Evolutionary conservation across 2,329 filamentous ascomycete species (phyloP).

Genomic region (Trichoderma sp.): DNA sequence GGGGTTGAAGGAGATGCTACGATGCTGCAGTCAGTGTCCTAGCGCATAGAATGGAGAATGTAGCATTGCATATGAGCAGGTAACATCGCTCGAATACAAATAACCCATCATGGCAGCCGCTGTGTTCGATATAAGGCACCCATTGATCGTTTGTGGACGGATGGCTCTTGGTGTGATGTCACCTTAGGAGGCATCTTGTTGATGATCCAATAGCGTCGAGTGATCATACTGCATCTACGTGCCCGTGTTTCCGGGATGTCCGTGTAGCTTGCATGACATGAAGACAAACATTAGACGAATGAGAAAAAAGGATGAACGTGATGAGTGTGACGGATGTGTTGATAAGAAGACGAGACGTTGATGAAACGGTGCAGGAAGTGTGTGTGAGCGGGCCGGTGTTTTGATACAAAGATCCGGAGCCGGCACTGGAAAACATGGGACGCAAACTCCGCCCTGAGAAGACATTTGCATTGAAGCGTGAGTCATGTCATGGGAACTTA

Average conservation of each 20-base stretch:
- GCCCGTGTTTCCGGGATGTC: not conserved
- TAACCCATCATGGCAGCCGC: not conserved
- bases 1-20: no score
- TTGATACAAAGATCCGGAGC: not conserved
- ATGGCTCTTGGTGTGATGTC: not conserved
- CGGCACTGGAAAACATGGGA: not conserved
- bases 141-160: not conserved
- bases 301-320: not conserved
- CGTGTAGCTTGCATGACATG: not conserved
- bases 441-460: not conserved
- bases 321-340: not conserved
- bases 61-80: not conserved
- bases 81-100: not conserved
- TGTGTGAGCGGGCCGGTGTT: not conserved
- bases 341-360: slow-evolving; percentile 1
- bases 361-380: slow-evolving; percentile 3
- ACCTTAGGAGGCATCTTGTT: not conserved
- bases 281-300: not conserved
- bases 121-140: not conserved
- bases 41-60: not conserved
- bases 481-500: not conserved
- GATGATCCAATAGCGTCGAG: not conserved
- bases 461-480: not conserved
- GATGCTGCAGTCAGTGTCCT: not conserved
- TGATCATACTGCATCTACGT: not conserved